Base-by-base conservation (phyloP, 139 green algal species). In the Trebouxia sp. region DNA sequence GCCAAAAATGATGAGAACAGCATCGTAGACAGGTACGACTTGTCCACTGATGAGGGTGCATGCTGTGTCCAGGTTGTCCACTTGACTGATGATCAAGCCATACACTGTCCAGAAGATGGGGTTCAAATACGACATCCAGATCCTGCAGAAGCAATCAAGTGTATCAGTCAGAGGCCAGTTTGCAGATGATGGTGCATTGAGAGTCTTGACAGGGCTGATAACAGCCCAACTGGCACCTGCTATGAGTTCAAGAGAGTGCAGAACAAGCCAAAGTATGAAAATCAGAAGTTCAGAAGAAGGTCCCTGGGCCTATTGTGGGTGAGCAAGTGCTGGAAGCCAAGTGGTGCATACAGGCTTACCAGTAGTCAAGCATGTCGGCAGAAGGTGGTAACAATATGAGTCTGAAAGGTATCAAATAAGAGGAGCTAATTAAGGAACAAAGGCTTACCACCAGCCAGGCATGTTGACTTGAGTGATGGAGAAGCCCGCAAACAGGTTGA, bases 401-500 rank as follows among this genome's bases (percentile, higher is more conserved):
- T n/a, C n/a, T n/a, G n/a, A n/a, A n/a, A n/a, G n/a, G n/a, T n/a
- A n/a, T n/a, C n/a, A n/a, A n/a, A n/a, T n/a, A n/a, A n/a, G n/a
- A n/a, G n/a, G n/a, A n/a, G n/a, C n/a, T n/a, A n/a, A n/a, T n/a
- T n/a, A n/a, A n/a, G n/a, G n/a, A 17, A 15, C 26, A 2, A 17
- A 58, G 17, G 70, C 48, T 41, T 78, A 56, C 53, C 55, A 81
- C 35, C 38, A 81, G 10, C 28, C 55, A 15, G 76, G 76, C 37
- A 81, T 81, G 53, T 42, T 42, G 39, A 41, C 56, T 41, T 47
- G 39, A 1, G 42, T n/a, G 8, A 82, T 75, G 55, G 70, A 38
- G 32, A 82, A 82, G 39, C 77, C 77, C n/a, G 78, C 78, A n/a
- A 81, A 70, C 50, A 81, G 50, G 32, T 50, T 50, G 28, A 35